These are phyloP conservation scores for Xylaria nigripes DNA, from an alignment of 495 filamentous ascomycete species.

Conservation along the genomic window DNA sequence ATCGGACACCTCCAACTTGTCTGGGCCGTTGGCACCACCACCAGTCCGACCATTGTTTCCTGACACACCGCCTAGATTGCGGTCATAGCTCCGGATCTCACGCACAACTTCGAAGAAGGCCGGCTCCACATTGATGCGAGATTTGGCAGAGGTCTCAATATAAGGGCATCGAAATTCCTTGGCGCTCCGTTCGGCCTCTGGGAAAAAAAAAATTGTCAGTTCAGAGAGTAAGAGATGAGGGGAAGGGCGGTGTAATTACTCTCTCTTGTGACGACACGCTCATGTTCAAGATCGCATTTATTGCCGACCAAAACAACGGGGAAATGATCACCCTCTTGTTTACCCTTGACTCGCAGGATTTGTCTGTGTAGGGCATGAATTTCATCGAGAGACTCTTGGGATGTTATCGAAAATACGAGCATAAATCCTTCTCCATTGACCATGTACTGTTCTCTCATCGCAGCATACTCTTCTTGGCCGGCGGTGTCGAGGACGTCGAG, in stretches of 20 bases:
- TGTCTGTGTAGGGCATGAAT: conserved; percentile 98
- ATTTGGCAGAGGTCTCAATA: conserved; percentile 98
- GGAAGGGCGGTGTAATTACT: conserved; percentile 44
- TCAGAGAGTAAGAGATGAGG: background rate
- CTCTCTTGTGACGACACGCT: conserved; percentile 82
- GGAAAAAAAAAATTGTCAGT: conserved; percentile 13
- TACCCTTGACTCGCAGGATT: conserved; percentile 96
- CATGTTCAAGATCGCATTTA: conserved; percentile 94
- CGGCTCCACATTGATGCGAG: conserved; percentile 94
- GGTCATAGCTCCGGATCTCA: conserved; percentile 95
- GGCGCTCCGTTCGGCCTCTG: conserved; percentile 85
- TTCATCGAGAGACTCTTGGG: conserved; percentile 94
- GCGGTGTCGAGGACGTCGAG: conserved; percentile 97
- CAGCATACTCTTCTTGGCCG: conserved; percentile 97
- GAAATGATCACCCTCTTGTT: conserved; percentile 70
- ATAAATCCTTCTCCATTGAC: conserved; percentile 97
- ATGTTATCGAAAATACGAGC: conserved; percentile 96
- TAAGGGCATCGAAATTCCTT: conserved; percentile 89
- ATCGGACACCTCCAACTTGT: conserved; percentile 73
- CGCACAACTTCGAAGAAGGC: conserved; percentile 97
- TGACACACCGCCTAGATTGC: conserved; percentile 83
- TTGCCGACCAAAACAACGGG: conserved; percentile 99
- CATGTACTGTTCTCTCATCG: conserved; percentile 99
- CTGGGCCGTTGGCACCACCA: conserved; percentile 52
- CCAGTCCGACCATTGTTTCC: conserved; percentile 54